phyloP scores from a whole-genome alignment of 2,329 filamentous ascomycete genomes.

The Xylaria sp. region DNA sequence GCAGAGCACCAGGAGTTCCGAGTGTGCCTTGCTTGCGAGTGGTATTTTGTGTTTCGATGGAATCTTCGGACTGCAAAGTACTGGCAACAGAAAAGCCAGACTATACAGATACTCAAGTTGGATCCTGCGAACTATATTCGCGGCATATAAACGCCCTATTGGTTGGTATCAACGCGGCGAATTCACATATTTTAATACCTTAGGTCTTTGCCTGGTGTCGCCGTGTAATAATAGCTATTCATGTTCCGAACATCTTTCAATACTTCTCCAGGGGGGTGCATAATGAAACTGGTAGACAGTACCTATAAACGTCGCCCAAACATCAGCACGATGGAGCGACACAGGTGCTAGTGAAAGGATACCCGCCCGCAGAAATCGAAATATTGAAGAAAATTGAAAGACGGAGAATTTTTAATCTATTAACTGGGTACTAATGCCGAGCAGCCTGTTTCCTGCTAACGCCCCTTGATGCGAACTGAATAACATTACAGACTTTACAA shows the following conservation, averaged over 20 bases:
- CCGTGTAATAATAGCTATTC: not conserved
- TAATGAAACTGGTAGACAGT: not conserved
- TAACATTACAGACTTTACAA: conserved; percentile 37
- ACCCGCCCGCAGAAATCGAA: too few relatives aligned
- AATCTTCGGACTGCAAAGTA: not conserved
- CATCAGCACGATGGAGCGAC: not conserved
- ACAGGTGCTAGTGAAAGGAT: not conserved
- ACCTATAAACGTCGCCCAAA: not conserved
- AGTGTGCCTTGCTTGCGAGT: not conserved
- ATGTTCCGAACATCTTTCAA: not conserved
- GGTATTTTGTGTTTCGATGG: not conserved
- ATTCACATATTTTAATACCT: not conserved
- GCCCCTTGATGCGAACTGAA: conserved; percentile 31
- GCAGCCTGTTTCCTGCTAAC: conserved; percentile 28
- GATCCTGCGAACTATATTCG: not conserved
- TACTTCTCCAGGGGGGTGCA: not conserved
- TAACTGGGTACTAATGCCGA: conserved; percentile 29
- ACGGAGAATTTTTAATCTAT: conserved; percentile 27
- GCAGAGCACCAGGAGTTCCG: too few relatives aligned
- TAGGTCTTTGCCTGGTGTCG: not conserved
- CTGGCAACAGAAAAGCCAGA: too few relatives aligned
- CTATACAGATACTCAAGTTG: not conserved
- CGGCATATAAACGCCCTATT: not conserved
- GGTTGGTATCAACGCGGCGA: not conserved
- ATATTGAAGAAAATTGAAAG: not conserved